Conservation (phyloP, 2,329 filamentous ascomycete species). For the Sordariomycetes sp. region DNA sequence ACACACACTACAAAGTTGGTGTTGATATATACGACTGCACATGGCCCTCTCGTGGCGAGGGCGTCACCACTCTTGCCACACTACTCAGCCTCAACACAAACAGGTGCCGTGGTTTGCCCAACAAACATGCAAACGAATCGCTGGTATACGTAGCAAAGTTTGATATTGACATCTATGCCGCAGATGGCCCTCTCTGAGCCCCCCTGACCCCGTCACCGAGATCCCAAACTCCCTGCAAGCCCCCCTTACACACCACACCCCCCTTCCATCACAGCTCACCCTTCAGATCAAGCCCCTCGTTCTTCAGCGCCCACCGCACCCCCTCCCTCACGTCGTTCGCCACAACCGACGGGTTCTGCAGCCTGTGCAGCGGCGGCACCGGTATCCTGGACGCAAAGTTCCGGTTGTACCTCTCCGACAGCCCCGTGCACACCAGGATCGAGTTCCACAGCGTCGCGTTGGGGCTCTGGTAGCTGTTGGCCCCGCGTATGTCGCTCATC, state of each 20-base stretch:
- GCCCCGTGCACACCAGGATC: slow-evolving; percentile 70
- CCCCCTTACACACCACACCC: background rate
- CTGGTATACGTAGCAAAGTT: too few relatives aligned
- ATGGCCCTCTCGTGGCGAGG: too few relatives aligned
- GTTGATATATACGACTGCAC: too few relatives aligned
- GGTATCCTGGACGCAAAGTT: slow-evolving; percentile 7
- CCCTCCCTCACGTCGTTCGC: slow-evolving; percentile 67
- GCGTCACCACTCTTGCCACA: too few relatives aligned
- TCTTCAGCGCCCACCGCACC: slow-evolving; percentile 63
- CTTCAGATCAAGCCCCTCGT: slow-evolving; percentile 28
- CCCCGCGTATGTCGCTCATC: slow-evolving; percentile 82
- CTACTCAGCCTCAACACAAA: background rate
- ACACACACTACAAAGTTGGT: too few relatives aligned
- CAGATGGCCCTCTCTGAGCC: too few relatives aligned
- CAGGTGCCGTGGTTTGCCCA: background rate
- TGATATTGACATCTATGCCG: too few relatives aligned
- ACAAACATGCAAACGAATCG: background rate
- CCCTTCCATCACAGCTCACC: background rate
- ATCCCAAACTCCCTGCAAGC: background rate
- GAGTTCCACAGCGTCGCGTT: slow-evolving; percentile 66
- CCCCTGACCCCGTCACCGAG: background rate
- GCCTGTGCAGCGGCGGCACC: slow-evolving; percentile 36
- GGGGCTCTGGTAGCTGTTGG: slow-evolving; percentile 61
- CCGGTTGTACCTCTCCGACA: slow-evolving; percentile 36
- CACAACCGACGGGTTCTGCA: slow-evolving; percentile 22